Evolutionary conservation across 139 green algal species (phyloP), one percentile per base, ranked within the genome.

Genomic region (Chlorella vulgaris): DNA sequence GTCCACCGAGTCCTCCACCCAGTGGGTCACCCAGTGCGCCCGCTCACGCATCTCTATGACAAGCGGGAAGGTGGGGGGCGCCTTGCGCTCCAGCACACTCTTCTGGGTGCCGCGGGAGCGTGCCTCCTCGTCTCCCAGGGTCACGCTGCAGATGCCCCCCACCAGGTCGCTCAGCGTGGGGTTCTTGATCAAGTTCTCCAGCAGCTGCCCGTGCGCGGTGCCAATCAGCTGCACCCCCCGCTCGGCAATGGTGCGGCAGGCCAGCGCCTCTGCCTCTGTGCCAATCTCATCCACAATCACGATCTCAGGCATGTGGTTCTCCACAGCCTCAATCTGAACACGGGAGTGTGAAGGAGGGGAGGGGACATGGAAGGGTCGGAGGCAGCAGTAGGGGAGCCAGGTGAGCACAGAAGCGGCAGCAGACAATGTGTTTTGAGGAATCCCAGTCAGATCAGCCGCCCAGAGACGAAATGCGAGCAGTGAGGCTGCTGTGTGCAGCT

Each of bases 171-270:
- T 88, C 42, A 98, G 84, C 7, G 92, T 97, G 7, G 93, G 89
- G 77, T 98, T 98, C 82, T 99, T 99, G 83, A 99, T 96, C 47
- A 99, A 84, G 82, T 99, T 99, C 86, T 98, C 96, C 51, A 99
- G 89, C 69, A 97, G 74, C 81, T 98, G 96, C 40, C 96, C 96
- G 83, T 99, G 96, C 4, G 96, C 95, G 0, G 96, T 99, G 67
- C 89, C 96, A n/a, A 99, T 91, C 7, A 99, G 92, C 88, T 92
- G 90, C 47, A 99, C 96, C 7, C 96, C 96, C 13, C 96, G 89
- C 90, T 99, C 95, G 3, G 96, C 95, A 62, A 99, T 99, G n/a
- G 93, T 99, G 53, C 95, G 88, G 88, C 95, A 98, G 21, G 96
- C 96, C n/a, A 97, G 85, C 13, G 94, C 95, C 83, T 99, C 96